Base-by-base conservation (phyloP, 495 filamentous ascomycete genomes). In the Cryomyces minteri region DNA sequence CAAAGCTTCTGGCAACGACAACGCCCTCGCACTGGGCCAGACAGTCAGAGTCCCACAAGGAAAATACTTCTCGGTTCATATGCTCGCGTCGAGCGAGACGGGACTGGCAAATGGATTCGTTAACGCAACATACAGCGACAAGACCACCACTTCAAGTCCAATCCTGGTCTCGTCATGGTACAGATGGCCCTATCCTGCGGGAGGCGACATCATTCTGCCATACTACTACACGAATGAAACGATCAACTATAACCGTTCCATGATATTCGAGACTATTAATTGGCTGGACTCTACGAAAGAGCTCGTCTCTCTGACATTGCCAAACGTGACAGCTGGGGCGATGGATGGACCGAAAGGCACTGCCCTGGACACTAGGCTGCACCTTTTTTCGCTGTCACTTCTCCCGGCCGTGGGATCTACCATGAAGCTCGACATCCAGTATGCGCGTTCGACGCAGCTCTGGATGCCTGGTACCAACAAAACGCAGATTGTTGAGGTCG, bases 371-470 rank as follows among this genome's bases (percentile, higher is more conserved):
- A 54, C 59, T 12, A 51, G 66, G 28, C 43, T 70, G 43, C 67
- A 70, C 42, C 53, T 68, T n/a, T 70, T 70, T 39, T 56, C 67
- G 2, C 48, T 68, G 33, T 67, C 66, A 1, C 40, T 70, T 30
- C 39, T 46, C n/a, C 55, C 52, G 18, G 55, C 49, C 12, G 31
- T 41, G 4, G 34, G 28, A 4, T 40, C 31, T 6, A 41, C 40
- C 38, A 47, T 51, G 39, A 45, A 48, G 37, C 40, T 55, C 28
- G 53, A 60, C 44, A 60, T 70, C 8, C 71, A 75, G 47, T 67
- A 65, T 54, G 62, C 65, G 10, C 59, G 71, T 4, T 64, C 70
- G 4, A 74, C 72, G 8, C 70, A 73, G 51, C 70, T 73, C 46
- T 66, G 64, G 64, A 50, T 62, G 0, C 61, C 63, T 39, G 58